These are phyloP conservation scores for Chamaecrista fasciculata DNA, from an alignment of 306 rosid species.

Conservation along the genomic window DNA sequence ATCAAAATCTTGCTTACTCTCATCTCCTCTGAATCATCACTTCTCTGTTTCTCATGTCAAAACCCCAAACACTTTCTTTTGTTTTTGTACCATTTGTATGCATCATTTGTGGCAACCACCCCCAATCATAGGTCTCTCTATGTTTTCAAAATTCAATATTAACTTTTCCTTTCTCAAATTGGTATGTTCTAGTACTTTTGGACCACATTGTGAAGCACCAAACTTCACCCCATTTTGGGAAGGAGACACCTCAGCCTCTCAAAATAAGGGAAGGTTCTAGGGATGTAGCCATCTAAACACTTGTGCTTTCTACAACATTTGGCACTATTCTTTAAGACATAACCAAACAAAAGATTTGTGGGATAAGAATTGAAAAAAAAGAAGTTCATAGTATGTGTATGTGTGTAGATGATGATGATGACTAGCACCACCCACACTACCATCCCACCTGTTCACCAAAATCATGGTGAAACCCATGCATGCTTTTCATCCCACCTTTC, in stretches of 20 bases:
- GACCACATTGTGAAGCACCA: slow-evolving; percentile 31
- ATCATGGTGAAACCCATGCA: slow-evolving; percentile 48
- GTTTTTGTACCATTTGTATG: slow-evolving; percentile 42
- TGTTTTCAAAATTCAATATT: slow-evolving; percentile 33
- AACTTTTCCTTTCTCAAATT: slow-evolving; percentile 44
- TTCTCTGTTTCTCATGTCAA: slow-evolving; percentile 12
- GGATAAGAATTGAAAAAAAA: slow-evolving; percentile 31
- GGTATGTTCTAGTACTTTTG: slow-evolving; percentile 35
- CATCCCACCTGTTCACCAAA: slow-evolving; percentile 59
- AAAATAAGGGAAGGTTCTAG: slow-evolving; percentile 39
- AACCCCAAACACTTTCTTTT: slow-evolving; percentile 19
- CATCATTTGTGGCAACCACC: slow-evolving; percentile 41
- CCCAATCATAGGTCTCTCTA: slow-evolving; percentile 25
- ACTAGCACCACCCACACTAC: slow-evolving; percentile 40
- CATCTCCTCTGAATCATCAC: slow-evolving; percentile 23
- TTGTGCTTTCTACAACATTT: slow-evolving; percentile 30
- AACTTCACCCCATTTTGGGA: slow-evolving; percentile 34
- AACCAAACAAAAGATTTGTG: slow-evolving; percentile 37
- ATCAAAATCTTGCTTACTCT: slow-evolving; percentile 18
- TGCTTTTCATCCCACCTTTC: slow-evolving; percentile 45
- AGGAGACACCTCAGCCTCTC: slow-evolving; percentile 29
- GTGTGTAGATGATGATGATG: slow-evolving; percentile 33
- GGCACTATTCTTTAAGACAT: slow-evolving; percentile 41
- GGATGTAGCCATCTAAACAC: slow-evolving; percentile 26
- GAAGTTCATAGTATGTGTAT: slow-evolving; percentile 37